phyloP scores from a whole-genome alignment of 78 protist genomes.

The Bigelowiella natans region DNA sequence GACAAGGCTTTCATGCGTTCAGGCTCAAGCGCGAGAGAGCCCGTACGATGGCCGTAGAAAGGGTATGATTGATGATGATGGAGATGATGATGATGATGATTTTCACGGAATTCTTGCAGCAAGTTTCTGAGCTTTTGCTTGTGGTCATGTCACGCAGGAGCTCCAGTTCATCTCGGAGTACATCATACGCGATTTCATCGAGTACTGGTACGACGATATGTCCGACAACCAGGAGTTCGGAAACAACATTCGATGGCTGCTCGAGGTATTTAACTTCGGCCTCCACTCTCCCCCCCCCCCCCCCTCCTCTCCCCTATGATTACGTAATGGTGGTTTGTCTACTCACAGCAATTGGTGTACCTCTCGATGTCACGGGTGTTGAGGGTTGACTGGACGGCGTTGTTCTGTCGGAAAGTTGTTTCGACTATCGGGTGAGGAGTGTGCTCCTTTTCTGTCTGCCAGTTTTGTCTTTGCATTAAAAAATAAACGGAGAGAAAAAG shows the following conservation, averaged over 20 bases:
- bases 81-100: too few species aligned
- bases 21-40: background rate
- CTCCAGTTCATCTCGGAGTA: background rate
- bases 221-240: background rate
- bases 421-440: too few species aligned
- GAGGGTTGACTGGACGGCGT: background rate
- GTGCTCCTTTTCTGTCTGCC: too few species aligned
- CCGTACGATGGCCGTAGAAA: background rate
- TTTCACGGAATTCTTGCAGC: background rate
- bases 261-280: background rate
- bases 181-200: background rate
- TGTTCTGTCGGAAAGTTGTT: background rate
- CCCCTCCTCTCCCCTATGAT: background rate
- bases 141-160: background rate
- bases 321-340: background rate
- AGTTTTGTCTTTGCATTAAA: too few species aligned
- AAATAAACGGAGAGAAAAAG: too few species aligned
- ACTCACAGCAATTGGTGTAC: background rate
- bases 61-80: background rate
- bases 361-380: background rate
- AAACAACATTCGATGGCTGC: background rate
- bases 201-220: background rate
- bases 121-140: background rate
- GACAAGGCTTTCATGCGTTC: background rate
- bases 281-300: background rate